These are phyloP conservation scores for Beta lomatogona DNA, from an alignment of 179 eudicot genomes.

Conservation along the genomic window DNA sequence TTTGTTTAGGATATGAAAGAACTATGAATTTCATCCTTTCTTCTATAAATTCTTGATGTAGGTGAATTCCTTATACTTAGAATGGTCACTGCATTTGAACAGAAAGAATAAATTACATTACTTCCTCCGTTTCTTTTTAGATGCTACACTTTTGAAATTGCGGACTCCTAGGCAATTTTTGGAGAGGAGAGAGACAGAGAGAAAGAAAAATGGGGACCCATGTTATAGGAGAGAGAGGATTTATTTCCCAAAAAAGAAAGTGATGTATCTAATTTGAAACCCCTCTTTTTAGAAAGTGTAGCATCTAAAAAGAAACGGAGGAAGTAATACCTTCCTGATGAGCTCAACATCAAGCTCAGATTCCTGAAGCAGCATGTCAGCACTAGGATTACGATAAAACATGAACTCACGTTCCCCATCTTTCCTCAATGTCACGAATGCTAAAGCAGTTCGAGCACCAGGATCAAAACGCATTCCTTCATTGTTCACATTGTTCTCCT, in stretches of 20 bases:
- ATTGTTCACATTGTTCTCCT: slow-evolving; percentile 83
- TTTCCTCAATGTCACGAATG: slow-evolving; percentile 81
- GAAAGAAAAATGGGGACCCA: too few species aligned
- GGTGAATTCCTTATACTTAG: not conserved
- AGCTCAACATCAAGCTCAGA: slow-evolving; percentile 81
- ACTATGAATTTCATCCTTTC: not conserved
- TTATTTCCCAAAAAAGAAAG: too few species aligned
- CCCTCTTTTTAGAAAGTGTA: too few species aligned
- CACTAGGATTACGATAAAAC: slow-evolving; percentile 98
- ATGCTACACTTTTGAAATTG: too few species aligned
- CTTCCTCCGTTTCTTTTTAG: too few species aligned
- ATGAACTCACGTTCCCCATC: slow-evolving; percentile 98
- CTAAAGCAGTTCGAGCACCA: slow-evolving; percentile 95
- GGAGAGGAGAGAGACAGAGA: too few species aligned
- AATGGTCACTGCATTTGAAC: not conserved
- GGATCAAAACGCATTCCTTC: slow-evolving; percentile 95
- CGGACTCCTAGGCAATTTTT: too few species aligned
- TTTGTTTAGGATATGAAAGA: not conserved
- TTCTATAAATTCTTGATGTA: not conserved
- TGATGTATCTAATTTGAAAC: too few species aligned
- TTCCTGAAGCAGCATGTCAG: slow-evolving; percentile 94
- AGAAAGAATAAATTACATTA: not conserved
- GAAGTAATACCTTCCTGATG: slow-evolving; percentile 60
- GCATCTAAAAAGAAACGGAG: too few species aligned
- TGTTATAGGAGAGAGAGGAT: too few species aligned